These are phyloP conservation scores for Biscogniauxia mediterranea DNA, from an alignment of 2,329 filamentous ascomycete species.

Conservation along the genomic window DNA sequence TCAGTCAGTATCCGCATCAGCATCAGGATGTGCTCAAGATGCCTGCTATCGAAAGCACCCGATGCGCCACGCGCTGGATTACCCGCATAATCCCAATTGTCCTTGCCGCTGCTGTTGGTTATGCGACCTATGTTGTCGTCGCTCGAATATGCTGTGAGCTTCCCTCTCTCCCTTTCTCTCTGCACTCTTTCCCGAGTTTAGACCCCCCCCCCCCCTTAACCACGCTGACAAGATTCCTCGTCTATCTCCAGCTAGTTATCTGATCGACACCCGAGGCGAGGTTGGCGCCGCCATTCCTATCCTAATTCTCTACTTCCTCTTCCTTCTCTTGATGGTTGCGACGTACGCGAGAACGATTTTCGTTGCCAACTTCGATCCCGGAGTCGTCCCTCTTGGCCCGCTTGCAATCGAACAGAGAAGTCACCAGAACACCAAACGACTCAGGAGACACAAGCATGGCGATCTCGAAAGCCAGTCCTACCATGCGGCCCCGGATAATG, in stretches of 20 bases:
- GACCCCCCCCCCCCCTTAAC: neutral
- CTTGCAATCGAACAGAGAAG: slow-evolving; percentile 29
- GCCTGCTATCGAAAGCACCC: slow-evolving; percentile 35
- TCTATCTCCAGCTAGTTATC: slow-evolving; percentile 61
- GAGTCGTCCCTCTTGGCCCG: slow-evolving; percentile 66
- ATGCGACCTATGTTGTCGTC: slow-evolving; percentile 70
- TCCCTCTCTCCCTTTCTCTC: neutral
- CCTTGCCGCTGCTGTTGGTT: slow-evolving; percentile 63
- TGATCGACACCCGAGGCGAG: slow-evolving; percentile 52
- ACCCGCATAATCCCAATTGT: slow-evolving; percentile 69
- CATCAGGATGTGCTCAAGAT: slow-evolving; percentile 30
- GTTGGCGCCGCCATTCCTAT: slow-evolving; percentile 64
- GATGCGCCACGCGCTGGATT: slow-evolving; percentile 54
- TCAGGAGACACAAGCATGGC: slow-evolving; percentile 17
- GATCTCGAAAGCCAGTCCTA: slow-evolving; percentile 37
- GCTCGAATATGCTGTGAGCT: slow-evolving; percentile 65
- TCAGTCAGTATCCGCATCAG: slow-evolving; percentile 4
- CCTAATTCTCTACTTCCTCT: slow-evolving; percentile 68
- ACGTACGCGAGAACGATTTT: slow-evolving; percentile 72
- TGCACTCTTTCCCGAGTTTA: too few species aligned
- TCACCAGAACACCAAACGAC: slow-evolving; percentile 22
- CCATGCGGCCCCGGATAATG: slow-evolving; percentile 39
- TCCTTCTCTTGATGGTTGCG: slow-evolving; percentile 64
- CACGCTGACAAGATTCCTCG: neutral
- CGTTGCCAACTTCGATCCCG: slow-evolving; percentile 68